Conservation (phyloP, 768 basidiomycete genomes). For the Scleroderma citrinum region DNA sequence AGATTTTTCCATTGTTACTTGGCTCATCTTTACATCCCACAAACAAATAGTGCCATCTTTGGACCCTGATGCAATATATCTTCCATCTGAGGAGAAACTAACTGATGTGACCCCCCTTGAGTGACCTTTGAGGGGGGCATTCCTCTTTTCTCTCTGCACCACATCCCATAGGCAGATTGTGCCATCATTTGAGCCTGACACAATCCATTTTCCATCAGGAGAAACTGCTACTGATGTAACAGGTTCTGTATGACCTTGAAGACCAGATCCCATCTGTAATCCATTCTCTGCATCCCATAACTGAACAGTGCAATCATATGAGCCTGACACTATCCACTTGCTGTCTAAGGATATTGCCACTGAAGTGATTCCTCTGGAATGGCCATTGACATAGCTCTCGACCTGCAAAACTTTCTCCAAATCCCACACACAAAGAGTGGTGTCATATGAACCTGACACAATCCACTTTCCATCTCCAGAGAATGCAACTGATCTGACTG, state of each 20-base stretch:
- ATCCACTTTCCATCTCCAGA: background rate
- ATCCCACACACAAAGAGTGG: background rate
- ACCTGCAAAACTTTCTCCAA: background rate
- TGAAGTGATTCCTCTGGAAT: background rate
- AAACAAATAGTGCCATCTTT: background rate
- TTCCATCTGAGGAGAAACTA: background rate
- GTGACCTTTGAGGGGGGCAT: background rate
- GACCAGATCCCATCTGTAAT: background rate
- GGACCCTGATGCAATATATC: background rate
- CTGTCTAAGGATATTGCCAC: slow-evolving; percentile 4
- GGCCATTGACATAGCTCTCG: background rate
- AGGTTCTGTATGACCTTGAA: background rate
- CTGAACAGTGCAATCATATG: slow-evolving; percentile 3
- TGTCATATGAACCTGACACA: background rate
- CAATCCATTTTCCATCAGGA: slow-evolving; percentile 1
- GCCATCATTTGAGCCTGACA: background rate
- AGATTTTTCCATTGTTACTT: background rate
- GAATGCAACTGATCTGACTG: slow-evolving; percentile 1
- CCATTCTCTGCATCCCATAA: background rate
- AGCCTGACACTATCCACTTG: slow-evolving; percentile 3
- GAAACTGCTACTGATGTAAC: slow-evolving; percentile 5
- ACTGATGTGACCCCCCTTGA: background rate
- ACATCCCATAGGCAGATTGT: background rate
- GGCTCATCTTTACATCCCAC: background rate
- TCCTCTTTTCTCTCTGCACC: background rate